A percentile compares a stretch with the other conserved stretches of the same genome.
Conservation (phyloP, 805 yeast genomes). For the Blastobotrys terrestris region DNA sequence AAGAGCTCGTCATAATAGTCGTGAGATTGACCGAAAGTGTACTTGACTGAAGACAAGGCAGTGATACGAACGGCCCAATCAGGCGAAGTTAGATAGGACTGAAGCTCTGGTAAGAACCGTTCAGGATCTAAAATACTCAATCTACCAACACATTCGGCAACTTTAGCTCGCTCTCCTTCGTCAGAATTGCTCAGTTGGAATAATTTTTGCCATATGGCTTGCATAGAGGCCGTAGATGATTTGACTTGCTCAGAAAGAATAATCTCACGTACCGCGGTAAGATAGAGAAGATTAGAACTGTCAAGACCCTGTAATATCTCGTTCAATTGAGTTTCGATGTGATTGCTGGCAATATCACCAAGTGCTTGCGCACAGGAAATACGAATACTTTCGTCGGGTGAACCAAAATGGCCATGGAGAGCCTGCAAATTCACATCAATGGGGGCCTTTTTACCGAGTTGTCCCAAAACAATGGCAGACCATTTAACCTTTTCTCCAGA, state of each 20-base stretch:
- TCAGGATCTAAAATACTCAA: slow-evolving; percentile 27
- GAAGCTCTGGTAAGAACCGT: slow-evolving; percentile 27
- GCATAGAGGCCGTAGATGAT: slow-evolving; percentile 13
- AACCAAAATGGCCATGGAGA: slow-evolving; percentile 32
- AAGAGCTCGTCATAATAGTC: slow-evolving; percentile 19
- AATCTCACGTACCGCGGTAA: slow-evolving; percentile 31
- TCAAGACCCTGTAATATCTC: slow-evolving; percentile 32
- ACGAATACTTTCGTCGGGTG: slow-evolving; percentile 33
- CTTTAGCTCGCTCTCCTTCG: slow-evolving; percentile 13
- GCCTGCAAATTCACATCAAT: slow-evolving; percentile 34
- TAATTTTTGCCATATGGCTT: slow-evolving; percentile 20
- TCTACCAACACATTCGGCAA: slow-evolving; percentile 25
- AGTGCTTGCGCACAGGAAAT: slow-evolving; percentile 47
- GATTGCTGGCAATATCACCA: slow-evolving; percentile 42
- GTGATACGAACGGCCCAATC: slow-evolving; percentile 21
- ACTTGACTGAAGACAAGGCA: slow-evolving; percentile 35
- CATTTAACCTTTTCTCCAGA: slow-evolving; percentile 27
- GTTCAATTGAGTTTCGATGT: slow-evolving; percentile 36
- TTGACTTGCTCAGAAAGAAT: slow-evolving; percentile 10
- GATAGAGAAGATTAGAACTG: slow-evolving; percentile 23
- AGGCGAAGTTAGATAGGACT: slow-evolving; percentile 22
- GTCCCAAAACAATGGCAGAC: slow-evolving; percentile 43
- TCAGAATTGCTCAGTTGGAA: slow-evolving; percentile 13
- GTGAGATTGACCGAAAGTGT: slow-evolving; percentile 30
- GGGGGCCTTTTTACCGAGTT: slow-evolving; percentile 35